Conservation (phyloP, 2,329 filamentous ascomycete genomes). For the Aspergillus pseudoglaucus region DNA sequence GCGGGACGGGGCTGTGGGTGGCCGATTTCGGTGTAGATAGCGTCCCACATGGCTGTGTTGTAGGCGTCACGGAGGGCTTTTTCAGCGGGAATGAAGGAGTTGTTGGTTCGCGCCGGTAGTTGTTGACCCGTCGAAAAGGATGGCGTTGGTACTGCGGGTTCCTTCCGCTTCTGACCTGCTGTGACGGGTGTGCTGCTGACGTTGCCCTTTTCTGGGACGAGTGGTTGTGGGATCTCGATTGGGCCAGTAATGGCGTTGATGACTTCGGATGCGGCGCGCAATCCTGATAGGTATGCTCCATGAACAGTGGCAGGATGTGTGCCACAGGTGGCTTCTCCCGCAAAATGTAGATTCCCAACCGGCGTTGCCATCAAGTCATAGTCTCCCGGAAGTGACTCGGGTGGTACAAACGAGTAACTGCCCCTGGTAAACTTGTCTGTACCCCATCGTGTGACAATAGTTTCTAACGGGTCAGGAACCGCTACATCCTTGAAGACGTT, state of each 20-base stretch:
- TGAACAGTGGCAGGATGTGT: conserved; percentile 96
- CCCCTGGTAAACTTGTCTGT: conserved; percentile 86
- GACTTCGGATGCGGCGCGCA: conserved; percentile 82
- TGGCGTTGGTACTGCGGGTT: conserved; percentile 7
- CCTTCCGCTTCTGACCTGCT: conserved; percentile 19
- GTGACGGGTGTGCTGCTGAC: conserved; percentile 15
- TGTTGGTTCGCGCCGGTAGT: conserved; percentile 6
- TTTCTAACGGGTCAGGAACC: conserved; percentile 74
- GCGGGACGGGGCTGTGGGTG: conserved; percentile 64
- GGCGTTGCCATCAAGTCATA: conserved; percentile 85
- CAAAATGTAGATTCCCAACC: conserved; percentile 86
- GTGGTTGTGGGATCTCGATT: conserved; percentile 66
- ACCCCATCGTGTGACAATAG: conserved; percentile 87
- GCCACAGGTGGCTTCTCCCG: conserved; percentile 91
- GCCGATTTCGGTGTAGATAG: conserved; percentile 61
- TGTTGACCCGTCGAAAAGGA: conserved; percentile 5
- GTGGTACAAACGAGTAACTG: conserved; percentile 90
- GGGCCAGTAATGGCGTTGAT: conserved; percentile 73
- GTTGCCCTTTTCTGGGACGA: conserved; percentile 60
- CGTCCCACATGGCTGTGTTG: conserved; percentile 51
- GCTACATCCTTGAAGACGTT: conserved; percentile 60
- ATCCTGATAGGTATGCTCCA: conserved; percentile 87
- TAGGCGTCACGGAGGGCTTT: conserved; percentile 43
- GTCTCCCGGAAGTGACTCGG: conserved; percentile 73
- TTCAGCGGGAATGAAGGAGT: conserved; percentile 12